Evolutionary conservation across 352 stramenopile species (phyloP), one percentile per base, ranked within the genome.

Genomic region (Pythium rishiriense): DNA sequence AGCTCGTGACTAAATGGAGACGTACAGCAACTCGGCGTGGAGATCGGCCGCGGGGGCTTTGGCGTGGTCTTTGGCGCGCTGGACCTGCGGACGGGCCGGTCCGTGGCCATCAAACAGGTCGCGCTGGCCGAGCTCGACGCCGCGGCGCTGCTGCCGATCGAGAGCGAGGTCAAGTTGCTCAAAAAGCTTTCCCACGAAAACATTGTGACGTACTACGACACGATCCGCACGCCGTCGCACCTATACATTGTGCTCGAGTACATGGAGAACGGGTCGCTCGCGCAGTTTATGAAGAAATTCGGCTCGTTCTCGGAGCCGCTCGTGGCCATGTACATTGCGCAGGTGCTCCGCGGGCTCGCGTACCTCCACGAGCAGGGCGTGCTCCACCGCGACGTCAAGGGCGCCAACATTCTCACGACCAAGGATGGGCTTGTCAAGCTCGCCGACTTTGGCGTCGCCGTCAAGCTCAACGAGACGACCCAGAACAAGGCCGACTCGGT

Each of bases 201-300:
- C 72, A 98, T 98, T 45, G 94, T 98, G 66, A 97, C 97, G 76
- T 98, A 98, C 74, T 87, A 96, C 66, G 93, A 98, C 75, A 97
- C 90, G 26, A 97, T 98, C 74, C 88, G 90, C 70, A 93, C 85
- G 45, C 79, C 91, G 48, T 75, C 78, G 29, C 87, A 72, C 22
- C 64, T 96, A 21, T 91, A 94, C 65, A 96, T 96, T 62, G 84
- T 96, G 43, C 73, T 96, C 15, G 88, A 96, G 70, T 98, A 97
- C 76, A 98, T 98, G 91, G 93, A 98, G 62, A 97, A 98, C 61
- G 92, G 92, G 25, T 97, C 89, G 19, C 73, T 98, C 53, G 86
- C 91, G 21, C 85, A 94, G 68, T 96, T 97, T 61, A 88, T 97
- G 68, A 97, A 98, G 73, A 96, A 93, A 45, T 98, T 98, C 57